A percentile compares a stretch with the other conserved stretches of the same genome.
Conservation (phyloP, 768 basidiomycete genomes). For the Calocybe indica region DNA sequence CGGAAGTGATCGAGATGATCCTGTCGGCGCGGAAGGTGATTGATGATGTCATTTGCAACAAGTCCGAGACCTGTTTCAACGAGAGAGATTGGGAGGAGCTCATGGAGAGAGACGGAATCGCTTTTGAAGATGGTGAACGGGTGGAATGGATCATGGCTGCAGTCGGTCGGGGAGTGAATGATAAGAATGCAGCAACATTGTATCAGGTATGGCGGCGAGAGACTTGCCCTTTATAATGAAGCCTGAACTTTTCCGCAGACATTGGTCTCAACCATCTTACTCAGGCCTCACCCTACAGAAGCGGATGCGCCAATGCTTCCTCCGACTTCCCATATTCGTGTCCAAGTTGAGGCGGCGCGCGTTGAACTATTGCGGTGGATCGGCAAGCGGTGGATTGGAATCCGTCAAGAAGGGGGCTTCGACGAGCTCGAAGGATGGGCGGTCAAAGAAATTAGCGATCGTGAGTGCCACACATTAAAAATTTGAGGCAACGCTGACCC, state of each 20-base stretch:
- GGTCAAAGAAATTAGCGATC: constrained; percentile 79
- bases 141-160: constrained; percentile 73
- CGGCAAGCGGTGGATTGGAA: constrained; percentile 68
- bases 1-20: constrained; percentile 62
- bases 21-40: constrained; percentile 52
- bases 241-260: constrained; percentile 34
- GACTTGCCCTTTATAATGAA: background rate
- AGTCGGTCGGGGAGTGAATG: constrained; percentile 54
- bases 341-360: constrained; percentile 68
- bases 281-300: constrained; percentile 60
- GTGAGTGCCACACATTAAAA: constrained; percentile 35
- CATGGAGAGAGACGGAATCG: constrained; percentile 64
- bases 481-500: background rate
- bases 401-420: constrained; percentile 77
- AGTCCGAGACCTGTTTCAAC: constrained; percentile 61
- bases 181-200: constrained; percentile 55
- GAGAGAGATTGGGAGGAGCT: constrained; percentile 69
- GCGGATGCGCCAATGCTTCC: constrained; percentile 56
- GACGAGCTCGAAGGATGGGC: constrained; percentile 82
- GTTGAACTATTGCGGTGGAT: constrained; percentile 69
- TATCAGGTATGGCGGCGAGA: constrained; percentile 58
- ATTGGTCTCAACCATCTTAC: constrained; percentile 66
- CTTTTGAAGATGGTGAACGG: constrained; percentile 74
- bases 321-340: constrained; percentile 62
- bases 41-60: constrained; percentile 53